Evolutionary conservation across 2,329 filamentous ascomycete genomes (phyloP).

Genomic region (Phyllosticta citrichinensis): DNA sequence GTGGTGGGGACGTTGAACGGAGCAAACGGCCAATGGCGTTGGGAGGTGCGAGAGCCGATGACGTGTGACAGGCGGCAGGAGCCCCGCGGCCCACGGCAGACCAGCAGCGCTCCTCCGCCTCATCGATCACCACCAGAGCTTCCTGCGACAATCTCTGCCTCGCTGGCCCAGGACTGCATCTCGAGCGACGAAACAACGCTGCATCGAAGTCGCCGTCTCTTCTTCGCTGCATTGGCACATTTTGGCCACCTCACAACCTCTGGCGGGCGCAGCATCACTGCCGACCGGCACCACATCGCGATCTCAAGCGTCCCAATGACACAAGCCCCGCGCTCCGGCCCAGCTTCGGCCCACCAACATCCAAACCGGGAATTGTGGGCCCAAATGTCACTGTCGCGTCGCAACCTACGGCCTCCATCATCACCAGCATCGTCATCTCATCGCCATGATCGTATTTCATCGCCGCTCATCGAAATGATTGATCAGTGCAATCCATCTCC

Average conservation of each 20-base stretch:
- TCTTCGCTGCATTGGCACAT: not conserved
- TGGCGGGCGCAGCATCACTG: not conserved
- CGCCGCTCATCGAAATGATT: not conserved
- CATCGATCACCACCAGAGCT: too few relatives aligned
- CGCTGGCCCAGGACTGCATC: too few relatives aligned
- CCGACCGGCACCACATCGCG: too few relatives aligned
- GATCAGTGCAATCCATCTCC: not conserved
- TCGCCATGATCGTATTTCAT: not conserved
- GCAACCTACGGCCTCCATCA: not conserved
- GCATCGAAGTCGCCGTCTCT: too few relatives aligned
- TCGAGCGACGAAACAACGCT: too few relatives aligned
- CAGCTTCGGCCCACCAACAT: not conserved
- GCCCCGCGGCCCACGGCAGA: not conserved
- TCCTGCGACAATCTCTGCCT: too few relatives aligned
- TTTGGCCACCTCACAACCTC: not conserved
- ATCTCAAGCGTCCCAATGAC: not conserved
- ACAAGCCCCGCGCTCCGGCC: not conserved
- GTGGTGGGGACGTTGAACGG: not conserved
- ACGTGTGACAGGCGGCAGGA: not conserved
- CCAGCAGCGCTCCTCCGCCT: too few relatives aligned
- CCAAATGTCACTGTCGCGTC: not conserved
- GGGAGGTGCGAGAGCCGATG: not conserved
- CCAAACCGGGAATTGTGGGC: not conserved
- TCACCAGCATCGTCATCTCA: not conserved
- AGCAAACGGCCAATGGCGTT: not conserved